Conservation (phyloP, 352 stramenopile species). For the Globisporangium middletonii region DNA sequence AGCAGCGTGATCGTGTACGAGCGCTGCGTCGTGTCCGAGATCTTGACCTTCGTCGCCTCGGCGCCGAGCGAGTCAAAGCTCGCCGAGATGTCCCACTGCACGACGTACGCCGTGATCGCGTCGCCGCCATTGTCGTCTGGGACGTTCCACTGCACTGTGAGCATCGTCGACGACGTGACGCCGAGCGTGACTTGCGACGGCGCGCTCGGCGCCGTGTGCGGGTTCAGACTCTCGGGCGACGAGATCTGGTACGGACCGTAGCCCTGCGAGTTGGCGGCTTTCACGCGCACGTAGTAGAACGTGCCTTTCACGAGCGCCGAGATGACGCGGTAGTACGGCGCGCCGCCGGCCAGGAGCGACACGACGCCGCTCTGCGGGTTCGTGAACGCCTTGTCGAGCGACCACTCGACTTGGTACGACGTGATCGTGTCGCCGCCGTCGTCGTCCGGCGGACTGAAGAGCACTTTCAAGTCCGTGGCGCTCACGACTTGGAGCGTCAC, state of each 20-base stretch:
- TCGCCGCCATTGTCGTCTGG: slow-evolving; percentile 89
- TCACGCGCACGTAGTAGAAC: slow-evolving; percentile 72
- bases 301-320: slow-evolving; percentile 53
- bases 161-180: slow-evolving; percentile 82
- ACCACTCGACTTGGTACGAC: slow-evolving; percentile 93
- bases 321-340: slow-evolving; percentile 55
- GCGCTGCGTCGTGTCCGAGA: slow-evolving; percentile 51
- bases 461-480: slow-evolving; percentile 84
- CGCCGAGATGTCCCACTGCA: slow-evolving; percentile 90
- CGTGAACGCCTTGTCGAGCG: slow-evolving; percentile 68
- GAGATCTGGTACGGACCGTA: slow-evolving; percentile 78
- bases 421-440: slow-evolving; percentile 84
- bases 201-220: slow-evolving; percentile 85
- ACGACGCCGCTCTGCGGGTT: slow-evolving; percentile 29
- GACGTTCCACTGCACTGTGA: slow-evolving; percentile 85
- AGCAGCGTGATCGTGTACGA: slow-evolving; percentile 82
- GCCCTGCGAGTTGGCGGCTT: slow-evolving; percentile 63
- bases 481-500: slow-evolving; percentile 63
- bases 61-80: slow-evolving; percentile 83
- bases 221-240: slow-evolving; percentile 87
- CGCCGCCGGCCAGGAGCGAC: slow-evolving; percentile 46
- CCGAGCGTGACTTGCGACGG: slow-evolving; percentile 80
- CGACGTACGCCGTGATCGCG: slow-evolving; percentile 79
- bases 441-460: slow-evolving; percentile 85
- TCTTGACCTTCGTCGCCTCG: slow-evolving; percentile 48